These are phyloP conservation scores for Solanum stenotomum DNA, from an alignment of 257 asterid species.

Conservation along the genomic window DNA sequence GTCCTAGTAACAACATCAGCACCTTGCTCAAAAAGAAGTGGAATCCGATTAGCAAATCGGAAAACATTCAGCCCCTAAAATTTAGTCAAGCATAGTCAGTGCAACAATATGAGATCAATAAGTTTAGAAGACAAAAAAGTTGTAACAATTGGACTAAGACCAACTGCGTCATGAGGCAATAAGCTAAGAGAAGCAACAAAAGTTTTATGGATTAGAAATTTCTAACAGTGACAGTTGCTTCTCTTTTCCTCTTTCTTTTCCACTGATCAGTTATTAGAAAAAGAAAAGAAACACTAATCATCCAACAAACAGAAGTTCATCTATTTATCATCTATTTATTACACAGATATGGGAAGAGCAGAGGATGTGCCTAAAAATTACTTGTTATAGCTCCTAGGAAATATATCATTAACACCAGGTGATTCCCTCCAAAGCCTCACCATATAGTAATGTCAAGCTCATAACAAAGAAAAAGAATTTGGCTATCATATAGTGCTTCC, in stretches of 20 bases:
- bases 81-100: slow-evolving; percentile 12
- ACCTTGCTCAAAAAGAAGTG: slow-evolving; percentile 93
- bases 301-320: neutral
- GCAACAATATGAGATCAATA: neutral
- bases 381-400: neutral
- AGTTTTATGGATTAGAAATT: neutral
- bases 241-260: neutral
- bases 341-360: neutral
- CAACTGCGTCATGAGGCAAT: neutral
- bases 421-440: neutral
- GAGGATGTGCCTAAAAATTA: neutral
- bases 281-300: neutral
- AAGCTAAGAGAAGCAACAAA: neutral
- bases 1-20: slow-evolving; percentile 95
- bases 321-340: neutral
- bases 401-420: neutral
- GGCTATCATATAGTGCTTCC: neutral
- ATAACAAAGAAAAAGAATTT: neutral
- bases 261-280: neutral
- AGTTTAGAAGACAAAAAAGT: neutral
- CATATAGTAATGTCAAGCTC: neutral
- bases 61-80: slow-evolving; percentile 76
- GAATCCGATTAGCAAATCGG: slow-evolving; percentile 93
- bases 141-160: neutral
- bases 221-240: neutral